Percentiles rank a stretch among this genome's conserved stretches.
phyloP scores from a whole-genome alignment of 768 basidiomycete genomes.

The Lactarius indigo region DNA sequence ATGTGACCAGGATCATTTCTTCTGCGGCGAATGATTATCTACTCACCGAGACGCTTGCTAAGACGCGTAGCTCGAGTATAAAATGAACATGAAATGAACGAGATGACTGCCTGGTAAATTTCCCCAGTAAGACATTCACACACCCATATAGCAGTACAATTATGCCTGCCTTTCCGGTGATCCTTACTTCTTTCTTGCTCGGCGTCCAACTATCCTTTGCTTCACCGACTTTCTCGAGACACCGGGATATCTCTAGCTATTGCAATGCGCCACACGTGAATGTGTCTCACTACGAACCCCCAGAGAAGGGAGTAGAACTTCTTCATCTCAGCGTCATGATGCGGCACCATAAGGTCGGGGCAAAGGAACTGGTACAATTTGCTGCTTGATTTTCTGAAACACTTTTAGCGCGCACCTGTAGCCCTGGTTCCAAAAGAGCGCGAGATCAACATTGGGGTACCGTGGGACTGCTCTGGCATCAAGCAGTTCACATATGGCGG shows the following conservation, averaged over 20 bases:
- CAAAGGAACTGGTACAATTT: background rate
- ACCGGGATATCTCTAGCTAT: constrained; percentile 49
- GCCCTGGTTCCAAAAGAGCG: constrained; percentile 41
- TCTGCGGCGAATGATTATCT: background rate
- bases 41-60: background rate
- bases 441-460: constrained; percentile 32
- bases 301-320: constrained; percentile 24
- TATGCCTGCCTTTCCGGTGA: background rate
- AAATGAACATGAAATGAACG: background rate
- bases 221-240: constrained; percentile 27
- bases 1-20: background rate
- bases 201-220: background rate
- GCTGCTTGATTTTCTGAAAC: background rate
- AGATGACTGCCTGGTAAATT: background rate
- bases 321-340: background rate
- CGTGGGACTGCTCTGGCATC: constrained; percentile 41
- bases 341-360: background rate
- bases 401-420: background rate
- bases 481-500: constrained; percentile 37
- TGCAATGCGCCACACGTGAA: constrained; percentile 49
- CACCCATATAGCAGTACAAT: background rate
- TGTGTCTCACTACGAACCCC: constrained; percentile 35
- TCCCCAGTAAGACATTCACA: background rate
- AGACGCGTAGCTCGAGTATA: background rate
- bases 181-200: background rate